Base-by-base conservation (phyloP, 768 basidiomycete species). In the Sporobolomyces roseus region DNA sequence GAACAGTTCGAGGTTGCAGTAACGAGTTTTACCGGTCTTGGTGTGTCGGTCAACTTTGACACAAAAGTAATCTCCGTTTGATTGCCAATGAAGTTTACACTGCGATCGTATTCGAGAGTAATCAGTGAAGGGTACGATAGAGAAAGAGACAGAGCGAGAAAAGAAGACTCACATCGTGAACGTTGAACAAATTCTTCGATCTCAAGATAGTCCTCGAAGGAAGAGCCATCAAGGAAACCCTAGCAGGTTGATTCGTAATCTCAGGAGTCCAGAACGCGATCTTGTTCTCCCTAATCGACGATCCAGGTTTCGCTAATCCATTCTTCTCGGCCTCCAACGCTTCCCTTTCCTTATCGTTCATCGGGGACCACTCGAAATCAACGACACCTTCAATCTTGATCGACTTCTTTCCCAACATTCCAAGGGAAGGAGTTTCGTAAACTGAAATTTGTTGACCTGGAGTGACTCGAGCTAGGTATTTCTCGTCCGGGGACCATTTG, bases 61-160 rank as follows among this genome's bases (percentile, higher is more conserved):
- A 76, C 96, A 98, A 21, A 99, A 85, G 82, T 91, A 98, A 79
- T 98, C 93, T 41, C 94, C 96, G 78, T 93, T 90, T 76, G 93
- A 94, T 81, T 99, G 96, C 93, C 92, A 99, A 79, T 89, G 88
- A 49, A 99, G 84, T 81, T 96, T 96, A 79, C 94, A 97, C 93
- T 98, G 76, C 14, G 75, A 49, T 25, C 41, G n/a, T n/a, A n/a
- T n/a, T n/a, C n/a, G 33, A 4, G 7, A 29, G 17, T 21, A 30
- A 36, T 59, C 49, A 60, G 48, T 33, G 23, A 21, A 5, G 30
- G 51, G 43, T 27, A 35, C 21, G 30, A 1, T 19, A 14, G 45
- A 23, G 23, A 19, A 27, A 38, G 25, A 49, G 41, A 43, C 21
- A 23, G 43, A 29, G 45, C 45, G 9, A 43, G 58, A 46, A 32